Evolutionary conservation across 2,329 filamentous ascomycete species (phyloP), one percentile per base, ranked within the genome.

Genomic region (Hypoxylon sp.): DNA sequence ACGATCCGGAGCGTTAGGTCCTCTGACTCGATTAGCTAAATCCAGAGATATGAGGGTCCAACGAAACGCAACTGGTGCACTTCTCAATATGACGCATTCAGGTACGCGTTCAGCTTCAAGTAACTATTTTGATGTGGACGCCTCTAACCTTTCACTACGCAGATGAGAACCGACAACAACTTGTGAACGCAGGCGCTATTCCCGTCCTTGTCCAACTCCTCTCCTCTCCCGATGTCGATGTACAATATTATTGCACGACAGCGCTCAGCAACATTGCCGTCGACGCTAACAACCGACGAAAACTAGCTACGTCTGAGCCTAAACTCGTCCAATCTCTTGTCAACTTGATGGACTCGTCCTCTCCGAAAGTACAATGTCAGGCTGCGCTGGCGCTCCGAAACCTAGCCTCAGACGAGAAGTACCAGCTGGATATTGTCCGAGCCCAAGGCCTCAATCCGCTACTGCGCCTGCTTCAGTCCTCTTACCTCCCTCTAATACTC

Each of bases 241-340:
- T 99, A 30, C 96, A 99, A 81, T 99, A 99, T 81, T 99, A 99
- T 81, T 99, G 96, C 82, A 99, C 96, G 16, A 99, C 96, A 3
- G 96, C 96, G 11, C 87, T 99, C 62, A 98, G 95, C 85, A 99
- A 99, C 79, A 99, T 99, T 72, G 96, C 96, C 5, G 96, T 99
- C 56, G 96, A 99, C 77, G 86, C 91, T 46, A 91, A 89, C 74
- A 98, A 98, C 81, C 87, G 96, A 71, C 93, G 94, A 76, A 93
- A 95, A 77, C 86, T 99, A 56, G 93, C 95, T 28, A 91, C 96
- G 75, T 94, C 92, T 7, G 96, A 99, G 78, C 89, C 92, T 20
- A 93, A 94, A 70, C 86, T 99, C 24, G 94, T 99, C 22, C 93
- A 97, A 76, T 97, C 93, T 7, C 83, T 99, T 50, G 96, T 99